phyloP scores from a whole-genome alignment of 192 early-diverging fungal genomes.

The Gonapodya prolifera region DNA sequence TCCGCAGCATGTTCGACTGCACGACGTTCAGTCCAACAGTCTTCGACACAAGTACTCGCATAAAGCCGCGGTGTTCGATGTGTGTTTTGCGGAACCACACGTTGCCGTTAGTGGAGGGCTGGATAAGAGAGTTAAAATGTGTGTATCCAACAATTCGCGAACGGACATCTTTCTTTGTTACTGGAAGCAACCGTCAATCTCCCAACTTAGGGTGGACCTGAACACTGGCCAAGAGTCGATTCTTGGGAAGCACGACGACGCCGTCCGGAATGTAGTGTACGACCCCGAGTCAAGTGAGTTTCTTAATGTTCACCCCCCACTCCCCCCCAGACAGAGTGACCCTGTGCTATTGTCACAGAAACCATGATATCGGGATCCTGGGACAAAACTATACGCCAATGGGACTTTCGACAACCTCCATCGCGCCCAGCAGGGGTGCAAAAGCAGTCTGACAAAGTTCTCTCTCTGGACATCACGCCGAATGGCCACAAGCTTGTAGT shows the following conservation, averaged over 20 bases:
- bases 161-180: not conserved
- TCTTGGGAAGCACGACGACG: constrained; percentile 70
- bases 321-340: not conserved
- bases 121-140: constrained; percentile 52
- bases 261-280: constrained; percentile 56
- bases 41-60: constrained; percentile 43
- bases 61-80: constrained; percentile 63
- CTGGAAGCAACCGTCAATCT: not conserved
- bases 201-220: constrained; percentile 44
- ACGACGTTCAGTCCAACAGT: constrained; percentile 57
- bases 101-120: constrained; percentile 64
- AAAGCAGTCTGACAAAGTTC: constrained; percentile 63
- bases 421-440: constrained; percentile 20
- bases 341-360: constrained; percentile 19
- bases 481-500: constrained; percentile 56
- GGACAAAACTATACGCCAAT: constrained; percentile 75
- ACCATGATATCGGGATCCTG: constrained; percentile 76
- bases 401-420: constrained; percentile 46
- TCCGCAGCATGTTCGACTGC: constrained; percentile 59
- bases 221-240: constrained; percentile 33
- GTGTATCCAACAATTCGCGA: constrained; percentile 8
- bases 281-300: constrained; percentile 12
- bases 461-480: constrained; percentile 58
- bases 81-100: constrained; percentile 48
- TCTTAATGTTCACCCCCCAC: constrained; percentile 18